Percentiles rank a stretch among this genome's conserved stretches.
phyloP scores from a whole-genome alignment of 164 flowering plant genomes.

The Chimonanthus salicifolius region DNA sequence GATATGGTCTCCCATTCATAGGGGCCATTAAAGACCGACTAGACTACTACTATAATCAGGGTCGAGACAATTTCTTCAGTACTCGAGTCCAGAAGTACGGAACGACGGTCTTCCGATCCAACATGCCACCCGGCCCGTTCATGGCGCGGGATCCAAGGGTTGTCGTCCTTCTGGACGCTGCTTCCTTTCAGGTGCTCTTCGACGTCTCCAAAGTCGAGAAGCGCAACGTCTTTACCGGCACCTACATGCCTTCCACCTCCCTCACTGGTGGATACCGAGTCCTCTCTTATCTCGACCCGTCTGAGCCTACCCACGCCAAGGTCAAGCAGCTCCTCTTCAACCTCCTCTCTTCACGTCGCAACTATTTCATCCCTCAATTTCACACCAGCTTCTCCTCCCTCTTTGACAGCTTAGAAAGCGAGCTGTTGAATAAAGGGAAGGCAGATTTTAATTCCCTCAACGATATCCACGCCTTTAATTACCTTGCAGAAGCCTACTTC shows the following conservation, averaged over 20 bases:
- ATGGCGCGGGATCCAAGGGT: conserved; percentile 28
- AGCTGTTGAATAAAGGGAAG: conserved; percentile 12
- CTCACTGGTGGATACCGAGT: conserved; percentile 37
- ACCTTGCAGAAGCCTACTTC: conserved; percentile 16
- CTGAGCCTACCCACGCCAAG: conserved; percentile 27
- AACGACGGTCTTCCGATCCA: conserved; percentile 37
- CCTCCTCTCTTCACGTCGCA: conserved; percentile 11
- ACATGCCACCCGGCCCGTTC: conserved; percentile 44
- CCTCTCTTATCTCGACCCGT: conserved; percentile 30
- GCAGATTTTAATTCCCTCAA: conserved; percentile 19
- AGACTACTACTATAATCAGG: conserved; percentile 41
- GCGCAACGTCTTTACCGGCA: conserved; percentile 31
- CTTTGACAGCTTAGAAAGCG: conserved; percentile 18
- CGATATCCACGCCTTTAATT: conserved; percentile 27
- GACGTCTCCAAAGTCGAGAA: conserved; percentile 38
- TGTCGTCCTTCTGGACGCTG: conserved; percentile 33
- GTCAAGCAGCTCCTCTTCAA: conserved; percentile 18
- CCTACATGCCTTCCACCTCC: conserved; percentile 32
- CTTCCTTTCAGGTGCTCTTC: conserved; percentile 35
- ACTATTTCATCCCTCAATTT: conserved; percentile 27
- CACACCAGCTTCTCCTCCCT: conserved; percentile 5
- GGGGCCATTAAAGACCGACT: conserved; percentile 32
- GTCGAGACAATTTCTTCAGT: conserved; percentile 29
- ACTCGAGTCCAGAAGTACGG: conserved; percentile 19
- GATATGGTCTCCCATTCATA: conserved; percentile 28